These are phyloP conservation scores for Micractinium conductrix DNA, from an alignment of 139 green algal species.

Conservation along the genomic window DNA sequence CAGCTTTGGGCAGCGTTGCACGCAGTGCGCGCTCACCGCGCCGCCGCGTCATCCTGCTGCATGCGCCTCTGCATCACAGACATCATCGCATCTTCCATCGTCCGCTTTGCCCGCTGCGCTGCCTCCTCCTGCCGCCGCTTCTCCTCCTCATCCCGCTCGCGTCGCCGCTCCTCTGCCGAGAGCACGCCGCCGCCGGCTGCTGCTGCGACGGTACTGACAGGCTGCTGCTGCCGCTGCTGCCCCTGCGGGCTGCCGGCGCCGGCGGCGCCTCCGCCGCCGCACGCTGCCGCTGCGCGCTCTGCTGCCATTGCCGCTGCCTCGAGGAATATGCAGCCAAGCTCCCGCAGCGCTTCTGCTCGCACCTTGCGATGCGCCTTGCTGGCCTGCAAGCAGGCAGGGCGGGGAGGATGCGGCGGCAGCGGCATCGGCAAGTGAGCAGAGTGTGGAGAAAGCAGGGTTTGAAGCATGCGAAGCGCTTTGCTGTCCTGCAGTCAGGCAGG, in stretches of 20 bases:
- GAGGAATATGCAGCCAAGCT: conserved; percentile 69
- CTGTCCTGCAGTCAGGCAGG: no score
- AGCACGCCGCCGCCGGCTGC: neutral
- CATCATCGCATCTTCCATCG: conserved; percentile 73
- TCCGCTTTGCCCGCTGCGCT: conserved; percentile 54
- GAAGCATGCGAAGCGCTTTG: neutral
- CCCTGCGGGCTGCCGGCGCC: no score
- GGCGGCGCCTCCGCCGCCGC: neutral
- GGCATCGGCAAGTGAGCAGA: no score
- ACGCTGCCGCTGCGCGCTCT: neutral
- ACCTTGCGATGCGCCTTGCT: conserved; percentile 48
- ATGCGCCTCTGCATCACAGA: conserved; percentile 59
- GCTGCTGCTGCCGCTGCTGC: neutral
- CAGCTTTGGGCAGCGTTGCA: no score
- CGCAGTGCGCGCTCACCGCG: neutral
- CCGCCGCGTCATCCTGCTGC: neutral
- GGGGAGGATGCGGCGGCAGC: neutral
- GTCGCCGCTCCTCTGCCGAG: neutral
- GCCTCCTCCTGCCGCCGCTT: conserved; percentile 8
- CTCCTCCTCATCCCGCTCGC: neutral
- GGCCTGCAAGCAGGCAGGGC: neutral
- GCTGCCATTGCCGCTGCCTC: conserved; percentile 24
- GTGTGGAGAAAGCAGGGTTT: neutral
- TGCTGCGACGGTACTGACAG: neutral
- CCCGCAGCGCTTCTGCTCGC: conserved; percentile 54